Evolutionary conservation across 225 moss, liverwort and hornwort genomes (phyloP).

Genomic region (Climacium dendroides): DNA sequence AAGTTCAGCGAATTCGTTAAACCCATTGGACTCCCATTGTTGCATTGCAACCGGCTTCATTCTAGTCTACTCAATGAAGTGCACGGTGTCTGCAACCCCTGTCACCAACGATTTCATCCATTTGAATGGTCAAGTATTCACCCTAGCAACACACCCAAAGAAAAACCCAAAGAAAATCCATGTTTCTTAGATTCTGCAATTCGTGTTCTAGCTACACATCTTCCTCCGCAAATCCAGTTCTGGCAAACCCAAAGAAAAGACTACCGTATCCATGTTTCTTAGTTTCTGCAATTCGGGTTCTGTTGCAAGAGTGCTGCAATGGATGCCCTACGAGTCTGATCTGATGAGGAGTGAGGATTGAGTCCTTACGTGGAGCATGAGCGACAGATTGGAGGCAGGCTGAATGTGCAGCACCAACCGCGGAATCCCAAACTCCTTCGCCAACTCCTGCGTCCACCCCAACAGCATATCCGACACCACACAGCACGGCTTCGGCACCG

Average conservation of each 20-base stretch:
- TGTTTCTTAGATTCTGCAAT: neutral
- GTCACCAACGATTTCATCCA: neutral
- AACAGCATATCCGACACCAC: neutral
- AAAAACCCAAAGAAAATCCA: too few relatives aligned
- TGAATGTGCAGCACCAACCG: neutral
- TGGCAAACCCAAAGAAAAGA: too few relatives aligned
- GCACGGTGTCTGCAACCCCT: neutral
- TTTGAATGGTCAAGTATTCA: neutral
- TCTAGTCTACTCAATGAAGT: neutral
- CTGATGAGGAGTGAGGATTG: neutral
- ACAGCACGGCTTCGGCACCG: neutral
- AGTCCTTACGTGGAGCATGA: conserved; percentile 6
- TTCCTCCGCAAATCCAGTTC: neutral
- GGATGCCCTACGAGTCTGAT: neutral
- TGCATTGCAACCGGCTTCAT: neutral
- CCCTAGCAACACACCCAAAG: neutral
- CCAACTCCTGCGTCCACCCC: neutral
- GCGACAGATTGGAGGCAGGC: conserved; percentile 3
- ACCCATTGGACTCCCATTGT: neutral
- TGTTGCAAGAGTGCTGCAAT: neutral
- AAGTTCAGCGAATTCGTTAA: neutral
- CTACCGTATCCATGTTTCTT: neutral
- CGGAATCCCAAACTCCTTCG: neutral
- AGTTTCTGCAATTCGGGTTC: neutral
- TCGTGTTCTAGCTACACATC: neutral